Evolutionary conservation across 768 basidiomycete genomes (phyloP).

Genomic region (Antrodiella citrinella): DNA sequence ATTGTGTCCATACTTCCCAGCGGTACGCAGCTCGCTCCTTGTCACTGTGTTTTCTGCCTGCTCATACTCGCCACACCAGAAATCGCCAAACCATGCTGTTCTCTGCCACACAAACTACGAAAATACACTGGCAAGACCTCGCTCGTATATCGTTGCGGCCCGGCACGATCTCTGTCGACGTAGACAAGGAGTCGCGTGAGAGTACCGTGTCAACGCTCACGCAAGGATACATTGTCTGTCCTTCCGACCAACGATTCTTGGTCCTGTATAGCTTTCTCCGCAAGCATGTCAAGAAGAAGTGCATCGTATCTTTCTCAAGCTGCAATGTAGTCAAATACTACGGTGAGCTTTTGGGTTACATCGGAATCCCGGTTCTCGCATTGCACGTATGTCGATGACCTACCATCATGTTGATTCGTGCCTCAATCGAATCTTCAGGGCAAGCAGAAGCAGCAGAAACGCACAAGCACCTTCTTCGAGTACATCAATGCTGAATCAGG

Average conservation of each 20-base stretch:
- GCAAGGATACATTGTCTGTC: conserved; percentile 92
- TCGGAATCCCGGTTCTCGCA: conserved; percentile 88
- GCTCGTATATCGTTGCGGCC: conserved; percentile 88
- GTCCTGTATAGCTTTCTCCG: conserved; percentile 89
- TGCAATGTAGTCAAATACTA: conserved; percentile 94
- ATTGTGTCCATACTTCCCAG: conserved; percentile 80
- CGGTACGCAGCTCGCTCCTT: conserved; percentile 35
- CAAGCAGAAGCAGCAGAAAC: conserved; percentile 1
- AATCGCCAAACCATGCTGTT: conserved; percentile 91
- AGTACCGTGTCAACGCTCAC: conserved; percentile 86
- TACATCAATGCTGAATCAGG: conserved; percentile 89
- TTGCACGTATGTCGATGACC: conserved; percentile 51
- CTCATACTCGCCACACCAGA: conserved; percentile 37
- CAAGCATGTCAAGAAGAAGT: conserved; percentile 87
- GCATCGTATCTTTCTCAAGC: conserved; percentile 90
- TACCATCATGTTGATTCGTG: background rate
- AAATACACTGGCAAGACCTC: conserved; percentile 85
- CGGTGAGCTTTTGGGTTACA: conserved; percentile 84
- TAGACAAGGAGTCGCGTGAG: conserved; percentile 70
- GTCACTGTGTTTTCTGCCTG: background rate
- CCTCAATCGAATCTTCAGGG: background rate
- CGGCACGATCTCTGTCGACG: conserved; percentile 82
- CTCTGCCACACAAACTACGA: conserved; percentile 92
- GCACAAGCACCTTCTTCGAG: conserved; percentile 30
- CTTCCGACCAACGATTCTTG: conserved; percentile 83